Conservation (phyloP, 805 yeast genomes). For the Yamadazyma sp. region DNA sequence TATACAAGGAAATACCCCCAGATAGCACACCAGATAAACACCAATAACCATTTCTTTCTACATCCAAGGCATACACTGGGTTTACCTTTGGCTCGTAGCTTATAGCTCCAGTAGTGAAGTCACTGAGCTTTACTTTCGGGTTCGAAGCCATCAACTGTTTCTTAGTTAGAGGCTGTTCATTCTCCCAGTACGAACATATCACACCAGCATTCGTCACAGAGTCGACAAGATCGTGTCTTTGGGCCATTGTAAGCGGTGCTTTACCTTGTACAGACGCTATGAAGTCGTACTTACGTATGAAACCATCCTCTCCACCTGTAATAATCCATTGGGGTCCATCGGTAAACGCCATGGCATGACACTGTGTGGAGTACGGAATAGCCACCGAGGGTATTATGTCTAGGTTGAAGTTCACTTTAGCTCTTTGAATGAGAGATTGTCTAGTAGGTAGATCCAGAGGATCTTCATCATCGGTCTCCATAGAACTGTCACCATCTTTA, state of each 20-base stretch:
- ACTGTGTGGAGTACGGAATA: constrained; percentile 74
- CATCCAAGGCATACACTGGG: constrained; percentile 87
- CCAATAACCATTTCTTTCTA: constrained; percentile 81
- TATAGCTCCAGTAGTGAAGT: constrained; percentile 37
- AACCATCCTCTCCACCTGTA: constrained; percentile 96
- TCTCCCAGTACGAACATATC: constrained; percentile 87
- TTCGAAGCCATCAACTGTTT: constrained; percentile 33
- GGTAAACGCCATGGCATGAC: constrained; percentile 75
- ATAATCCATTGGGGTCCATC: constrained; percentile 83
- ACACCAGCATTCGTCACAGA: constrained; percentile 84
- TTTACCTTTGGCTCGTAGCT: constrained; percentile 62
- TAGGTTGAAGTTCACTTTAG: constrained; percentile 52
- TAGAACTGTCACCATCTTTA: constrained; percentile 1
- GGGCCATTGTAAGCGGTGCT: constrained; percentile 84
- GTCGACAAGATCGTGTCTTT: constrained; percentile 85
- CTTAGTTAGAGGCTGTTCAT: constrained; percentile 76
- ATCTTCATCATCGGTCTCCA: constrained; percentile 6
- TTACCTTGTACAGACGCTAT: constrained; percentile 83
- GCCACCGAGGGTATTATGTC: constrained; percentile 87
- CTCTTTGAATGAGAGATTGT: constrained; percentile 38
- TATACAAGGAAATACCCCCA: constrained; percentile 87
- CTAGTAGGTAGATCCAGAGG: constrained; percentile 20
- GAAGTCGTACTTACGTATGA: constrained; percentile 85
- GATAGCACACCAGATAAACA: constrained; percentile 73
- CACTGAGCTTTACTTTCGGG: constrained; percentile 37